Conservation (phyloP, 257 asterid genomes). For the Fraxinus quadrangulata region DNA sequence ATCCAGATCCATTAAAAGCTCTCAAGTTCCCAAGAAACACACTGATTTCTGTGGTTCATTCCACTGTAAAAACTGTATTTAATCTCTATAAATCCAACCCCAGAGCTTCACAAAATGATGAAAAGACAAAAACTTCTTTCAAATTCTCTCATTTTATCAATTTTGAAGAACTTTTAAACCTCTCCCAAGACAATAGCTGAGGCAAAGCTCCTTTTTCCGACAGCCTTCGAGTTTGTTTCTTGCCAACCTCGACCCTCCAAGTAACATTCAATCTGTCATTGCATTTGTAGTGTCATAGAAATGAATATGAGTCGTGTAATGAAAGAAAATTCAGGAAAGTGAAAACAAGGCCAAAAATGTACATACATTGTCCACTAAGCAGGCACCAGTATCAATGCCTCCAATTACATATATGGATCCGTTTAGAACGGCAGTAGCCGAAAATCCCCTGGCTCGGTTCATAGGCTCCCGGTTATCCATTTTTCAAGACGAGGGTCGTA, state of each 20-base stretch:
- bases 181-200: constrained; percentile 59
- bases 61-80: background rate
- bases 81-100: background rate
- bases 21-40: too few species aligned
- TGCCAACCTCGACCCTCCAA: constrained; percentile 76
- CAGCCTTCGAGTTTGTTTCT: constrained; percentile 40
- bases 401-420: constrained; percentile 70
- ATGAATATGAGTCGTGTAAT: background rate
- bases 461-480: constrained; percentile 63
- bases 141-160: background rate
- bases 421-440: constrained; percentile 55
- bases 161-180: constrained; percentile 23
- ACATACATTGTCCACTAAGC: constrained; percentile 50
- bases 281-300: background rate
- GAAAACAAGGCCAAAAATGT: background rate
- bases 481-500: constrained; percentile 70
- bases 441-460: constrained; percentile 63
- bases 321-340: background rate
- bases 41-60: background rate
- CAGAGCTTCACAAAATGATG: background rate
- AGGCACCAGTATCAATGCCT: constrained; percentile 41
- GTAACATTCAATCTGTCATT: constrained; percentile 70
- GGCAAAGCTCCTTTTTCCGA: constrained; percentile 64
- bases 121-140: background rate
- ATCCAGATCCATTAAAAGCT: too few species aligned